phyloP scores from a whole-genome alignment of 1,139 yeast genomes.

The Yamadazyma dushanensis region DNA sequence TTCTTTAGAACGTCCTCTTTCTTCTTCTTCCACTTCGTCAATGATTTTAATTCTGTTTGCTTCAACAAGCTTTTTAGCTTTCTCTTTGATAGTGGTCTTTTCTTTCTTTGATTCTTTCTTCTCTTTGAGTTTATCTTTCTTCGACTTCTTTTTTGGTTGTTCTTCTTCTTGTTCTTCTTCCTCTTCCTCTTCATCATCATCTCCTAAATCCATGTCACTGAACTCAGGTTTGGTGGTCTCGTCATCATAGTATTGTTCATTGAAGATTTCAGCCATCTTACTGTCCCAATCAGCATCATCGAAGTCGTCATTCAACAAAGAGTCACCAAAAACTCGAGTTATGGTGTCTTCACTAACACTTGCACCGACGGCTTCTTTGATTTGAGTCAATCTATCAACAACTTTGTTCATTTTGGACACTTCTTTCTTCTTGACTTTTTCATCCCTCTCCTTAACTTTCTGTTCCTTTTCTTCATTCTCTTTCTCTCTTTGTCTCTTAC shows the following conservation, averaged over 20 bases:
- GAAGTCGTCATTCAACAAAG: slow-evolving; percentile 82
- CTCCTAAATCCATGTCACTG: slow-evolving; percentile 28
- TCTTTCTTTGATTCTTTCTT: slow-evolving; percentile 65
- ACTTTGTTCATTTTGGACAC: slow-evolving; percentile 75
- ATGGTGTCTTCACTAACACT: slow-evolving; percentile 66
- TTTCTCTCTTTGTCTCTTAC: slow-evolving; percentile 82
- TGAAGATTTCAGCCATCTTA: slow-evolving; percentile 80
- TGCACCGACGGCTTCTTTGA: slow-evolving; percentile 82
- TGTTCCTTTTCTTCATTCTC: slow-evolving; percentile 55
- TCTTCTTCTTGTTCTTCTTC: slow-evolving; percentile 31
- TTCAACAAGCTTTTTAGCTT: slow-evolving; percentile 72
- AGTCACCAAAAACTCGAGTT: slow-evolving; percentile 65
- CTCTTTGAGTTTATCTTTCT: slow-evolving; percentile 51
- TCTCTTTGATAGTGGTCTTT: slow-evolving; percentile 57
- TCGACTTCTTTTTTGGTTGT: slow-evolving; percentile 40
- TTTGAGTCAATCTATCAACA: slow-evolving; percentile 70
- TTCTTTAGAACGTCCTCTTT: slow-evolving; percentile 50
- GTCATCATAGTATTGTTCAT: slow-evolving; percentile 73
- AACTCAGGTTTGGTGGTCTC: slow-evolving; percentile 47
- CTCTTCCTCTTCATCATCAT: slow-evolving; percentile 32
- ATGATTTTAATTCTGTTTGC: slow-evolving; percentile 42
- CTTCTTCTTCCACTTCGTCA: slow-evolving; percentile 69
- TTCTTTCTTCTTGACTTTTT: slow-evolving; percentile 69
- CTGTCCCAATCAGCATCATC: slow-evolving; percentile 91
- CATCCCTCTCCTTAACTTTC: slow-evolving; percentile 57